Base-by-base conservation (phyloP, 306 rosid species). In the Fragaria iinumae region DNA sequence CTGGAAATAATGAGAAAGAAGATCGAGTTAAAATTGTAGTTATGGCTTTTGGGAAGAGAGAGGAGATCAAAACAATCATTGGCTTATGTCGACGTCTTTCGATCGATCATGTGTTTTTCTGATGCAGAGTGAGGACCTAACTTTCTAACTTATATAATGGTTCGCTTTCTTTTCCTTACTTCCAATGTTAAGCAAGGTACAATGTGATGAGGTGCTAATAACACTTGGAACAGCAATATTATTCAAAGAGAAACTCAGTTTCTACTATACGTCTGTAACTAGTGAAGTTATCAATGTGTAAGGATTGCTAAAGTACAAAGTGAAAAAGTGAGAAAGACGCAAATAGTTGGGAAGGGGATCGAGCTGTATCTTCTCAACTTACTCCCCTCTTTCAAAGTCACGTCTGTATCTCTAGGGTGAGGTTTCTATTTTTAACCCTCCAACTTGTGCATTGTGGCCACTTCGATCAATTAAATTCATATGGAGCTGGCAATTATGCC, bases 391-490 rank as follows among this genome's bases (percentile, higher is more conserved):
- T 43, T 50, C 47, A 17, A 50, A 52, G n/a, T 52, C 7, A 6
- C 59, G 7, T 52, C 59, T 36, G 21, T 12, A 14, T 38, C 41
- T 17, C 17, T 5, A 38, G 44, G 67, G 29, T 39, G 49, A 36
- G 32, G 11, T 41, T 36, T 44, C 9, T 63, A 52, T 67, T 52
- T 38, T 47, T 62, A 63, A 75, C 59, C 71, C 65, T 36, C 47
- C 86, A 69, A 79, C 77, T 74, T 83, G 82, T 77, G 41, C 47
- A 60, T 72, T 2, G 29, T 45, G 52, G 11, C 32, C 45, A 43
- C 1, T 17, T 45, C 65, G 36, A 32, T 32, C 36, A 32, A 32
- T 32, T 32, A 21, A 18, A 48, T 64, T 49, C 2, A 20, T 14
- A 63, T 71, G 72, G n/a, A 32, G 38, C 10, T 63, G 36, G 57